Base-by-base conservation (phyloP, 345 rosid genomes). In the Populus simonii region DNA sequence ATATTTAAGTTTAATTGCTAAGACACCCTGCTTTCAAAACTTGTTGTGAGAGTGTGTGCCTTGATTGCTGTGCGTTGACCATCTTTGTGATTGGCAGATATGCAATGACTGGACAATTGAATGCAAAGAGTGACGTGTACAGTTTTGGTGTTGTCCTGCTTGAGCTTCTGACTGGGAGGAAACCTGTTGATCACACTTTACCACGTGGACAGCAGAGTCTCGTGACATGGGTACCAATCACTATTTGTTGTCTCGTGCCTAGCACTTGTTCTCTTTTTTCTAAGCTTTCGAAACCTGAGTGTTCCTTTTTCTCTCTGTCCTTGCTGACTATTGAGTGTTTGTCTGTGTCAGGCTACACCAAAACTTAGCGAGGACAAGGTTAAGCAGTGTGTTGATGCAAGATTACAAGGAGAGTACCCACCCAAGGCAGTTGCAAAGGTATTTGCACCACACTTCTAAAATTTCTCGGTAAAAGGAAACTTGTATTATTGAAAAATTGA, bases 341-440 rank as follows among this genome's bases (percentile, higher is more conserved):
- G 31, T 59, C 75, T 49, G 61, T 36, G 70, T 63, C 81, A 96
- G 98, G 98, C 98, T 47, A 86, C 98, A 63, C 98, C 99, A 71
- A 93, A 89, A 84, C 93, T 96, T 39, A 91, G 97, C 55, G 97
- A 93, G 84, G 97, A 96, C 89, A 93, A 92, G 81, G 95, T 93
- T 67, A 89, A 86, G 84, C 99, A 96, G 68, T 96, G 97, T 74
- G 92, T 93, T 59, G 99, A 96, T 91, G 81, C 96, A 81, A 93
- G 96, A 85, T 92, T 92, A 15, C 90, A 91, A 74, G 95, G 94
- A 51, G 96, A 92, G 27, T 96, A 84, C 80, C 97, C 98, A 76
- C 91, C 95, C 15, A 96, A 93, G 88, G 98, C 97, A 61, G 97
- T 96, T 73, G 97, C 98, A 55, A 93, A 92, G 98, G 99, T 91